Base-by-base conservation (phyloP, 768 basidiomycete species). In the Cystobasidium onofrii region DNA sequence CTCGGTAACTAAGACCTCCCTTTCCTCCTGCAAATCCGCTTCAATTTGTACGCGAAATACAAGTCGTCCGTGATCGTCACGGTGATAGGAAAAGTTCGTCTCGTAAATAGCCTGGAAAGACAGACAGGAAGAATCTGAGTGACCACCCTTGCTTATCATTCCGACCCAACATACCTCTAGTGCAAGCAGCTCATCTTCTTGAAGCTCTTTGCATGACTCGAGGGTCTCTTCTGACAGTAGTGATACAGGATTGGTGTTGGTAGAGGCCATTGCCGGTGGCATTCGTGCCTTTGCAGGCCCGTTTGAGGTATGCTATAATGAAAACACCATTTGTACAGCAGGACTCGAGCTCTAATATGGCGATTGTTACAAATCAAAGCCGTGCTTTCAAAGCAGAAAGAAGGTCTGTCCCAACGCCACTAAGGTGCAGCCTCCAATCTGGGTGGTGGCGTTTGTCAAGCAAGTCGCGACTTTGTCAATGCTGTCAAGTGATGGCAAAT, bases 81-180 rank as follows among this genome's bases (percentile, higher is more conserved):
- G 52, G 13, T 10, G 23, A 25, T 71, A 36, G 27, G 25, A n/a
- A 25, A 71, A 55, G 33, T 36, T 55, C 36, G 23, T 10, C 27
- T 71, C 69, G 27, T 71, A 71, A 36, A 71, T 71, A 29, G 69
- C 69, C 69, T 71, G 69, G 46, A n/a, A 31, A 23, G n/a, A n/a
- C n/a, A n/a, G n/a, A n/a, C n/a, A n/a, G n/a, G n/a, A n/a, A n/a
- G n/a, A n/a, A n/a, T n/a, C n/a, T n/a, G n/a, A n/a, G n/a, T n/a
- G n/a, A n/a, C n/a, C n/a, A n/a, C n/a, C n/a, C n/a, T n/a, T n/a
- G n/a, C n/a, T n/a, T n/a, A n/a, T n/a, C n/a, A n/a, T n/a, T 20
- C 34, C 13, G 64, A 17, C 17, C n/a, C 43, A 9, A 29, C 67
- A 13, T 27, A 61, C 69, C 69, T 71, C 69, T 20, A 71, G 34